These are phyloP conservation scores for Iris pallida DNA, from an alignment of 116 monocot genomes.

Conservation along the genomic window DNA sequence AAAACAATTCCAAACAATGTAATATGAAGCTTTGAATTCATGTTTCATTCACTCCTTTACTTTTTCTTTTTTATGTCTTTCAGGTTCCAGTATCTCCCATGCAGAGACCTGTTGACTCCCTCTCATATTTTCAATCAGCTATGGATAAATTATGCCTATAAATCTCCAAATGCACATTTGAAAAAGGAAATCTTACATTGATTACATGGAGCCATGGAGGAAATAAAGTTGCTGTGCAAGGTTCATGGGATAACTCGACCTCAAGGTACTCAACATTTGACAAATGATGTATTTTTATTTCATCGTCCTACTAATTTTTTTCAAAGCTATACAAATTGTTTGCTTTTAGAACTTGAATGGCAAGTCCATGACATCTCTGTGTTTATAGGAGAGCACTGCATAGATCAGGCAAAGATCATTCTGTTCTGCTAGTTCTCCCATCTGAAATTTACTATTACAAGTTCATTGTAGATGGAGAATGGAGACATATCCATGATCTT, in stretches of 20 bases:
- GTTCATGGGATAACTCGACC: slow-evolving; percentile 42
- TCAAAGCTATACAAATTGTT: too few species aligned
- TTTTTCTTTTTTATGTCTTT: slow-evolving; percentile 5
- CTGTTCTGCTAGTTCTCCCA: slow-evolving; percentile 68
- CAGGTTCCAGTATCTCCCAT: slow-evolving; percentile 28
- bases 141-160: not conserved
- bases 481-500: slow-evolving; percentile 60
- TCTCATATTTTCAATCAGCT: slow-evolving; percentile 8
- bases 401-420: slow-evolving; percentile 78
- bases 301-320: too few species aligned
- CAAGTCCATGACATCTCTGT: not conserved
- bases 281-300: too few species aligned
- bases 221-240: slow-evolving; percentile 27
- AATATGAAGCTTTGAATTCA: too few species aligned
- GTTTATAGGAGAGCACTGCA: slow-evolving; percentile 52
- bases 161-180: not conserved
- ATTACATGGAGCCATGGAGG: slow-evolving; percentile 36
- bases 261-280: slow-evolving; percentile 40
- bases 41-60: too few species aligned
- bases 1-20: too few species aligned
- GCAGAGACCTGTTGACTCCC: slow-evolving; percentile 16
- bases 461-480: too few species aligned
- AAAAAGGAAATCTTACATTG: slow-evolving; percentile 24
- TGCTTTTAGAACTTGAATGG: not conserved
- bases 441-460: slow-evolving; percentile 59